Evolutionary conservation across 1,139 yeast species (phyloP).

Genomic region (Geotrichum klebahnii): DNA sequence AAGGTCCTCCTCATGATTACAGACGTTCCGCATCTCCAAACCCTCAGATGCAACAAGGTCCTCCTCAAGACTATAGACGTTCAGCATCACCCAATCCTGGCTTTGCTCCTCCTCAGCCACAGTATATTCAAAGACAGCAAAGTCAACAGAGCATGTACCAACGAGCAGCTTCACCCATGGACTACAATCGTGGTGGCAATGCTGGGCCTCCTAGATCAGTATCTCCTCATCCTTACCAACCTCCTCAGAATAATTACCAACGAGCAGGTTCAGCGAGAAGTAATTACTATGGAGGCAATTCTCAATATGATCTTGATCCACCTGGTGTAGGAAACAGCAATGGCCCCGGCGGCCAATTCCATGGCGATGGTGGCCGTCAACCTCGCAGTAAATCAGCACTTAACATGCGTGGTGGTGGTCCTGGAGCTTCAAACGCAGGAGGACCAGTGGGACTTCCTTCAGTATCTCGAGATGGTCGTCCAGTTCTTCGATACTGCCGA

Average conservation of each 20-base stretch:
- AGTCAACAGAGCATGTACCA: slow-evolving; percentile 13
- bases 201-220: slow-evolving; percentile 2
- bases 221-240: slow-evolving; percentile 14
- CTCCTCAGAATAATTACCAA: slow-evolving; percentile 9
- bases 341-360: slow-evolving; percentile 1
- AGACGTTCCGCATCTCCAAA: slow-evolving; percentile 28
- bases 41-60: slow-evolving; percentile 21
- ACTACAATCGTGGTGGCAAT: slow-evolving; percentile 1
- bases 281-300: slow-evolving; percentile 6
- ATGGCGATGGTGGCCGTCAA: not conserved
- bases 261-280: slow-evolving; percentile 14
- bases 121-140: slow-evolving; percentile 5
- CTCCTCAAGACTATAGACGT: slow-evolving; percentile 6
- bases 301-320: slow-evolving; percentile 8
- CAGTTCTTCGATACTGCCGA: slow-evolving; percentile 55
- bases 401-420: slow-evolving; percentile 7
- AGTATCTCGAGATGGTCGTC: slow-evolving; percentile 46
- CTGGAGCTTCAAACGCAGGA: slow-evolving; percentile 30
- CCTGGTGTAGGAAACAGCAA: not conserved
- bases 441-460: slow-evolving; percentile 35
- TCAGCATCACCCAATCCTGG: slow-evolving; percentile 20
- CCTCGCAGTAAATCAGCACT: slow-evolving; percentile 11
- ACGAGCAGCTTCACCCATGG: slow-evolving; percentile 16
- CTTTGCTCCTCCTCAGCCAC: slow-evolving; percentile 18
- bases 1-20: slow-evolving; percentile 19